These are phyloP conservation scores for Stagonosporopsis rhizophila DNA, from an alignment of 2,329 filamentous ascomycete genomes.

Conservation along the genomic window DNA sequence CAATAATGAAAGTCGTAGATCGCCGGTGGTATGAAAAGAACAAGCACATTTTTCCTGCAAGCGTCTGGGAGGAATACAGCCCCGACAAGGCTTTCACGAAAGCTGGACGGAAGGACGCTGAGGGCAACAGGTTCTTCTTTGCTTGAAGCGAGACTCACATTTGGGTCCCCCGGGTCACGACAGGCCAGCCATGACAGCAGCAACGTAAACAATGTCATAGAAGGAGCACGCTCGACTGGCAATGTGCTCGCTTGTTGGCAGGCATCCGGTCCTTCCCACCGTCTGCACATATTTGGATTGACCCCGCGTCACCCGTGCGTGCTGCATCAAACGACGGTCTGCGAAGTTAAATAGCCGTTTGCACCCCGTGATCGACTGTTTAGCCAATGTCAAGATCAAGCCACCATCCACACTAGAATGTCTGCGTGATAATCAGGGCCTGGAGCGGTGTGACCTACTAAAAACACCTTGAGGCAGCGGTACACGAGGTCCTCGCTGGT, in stretches of 20 bases:
- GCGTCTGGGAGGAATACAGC: conserved; percentile 94
- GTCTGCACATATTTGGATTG: not conserved
- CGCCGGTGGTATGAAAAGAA: conserved; percentile 96
- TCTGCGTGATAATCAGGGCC: conserved; percentile 26
- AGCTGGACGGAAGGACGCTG: conserved; percentile 79
- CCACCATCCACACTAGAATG: conserved; percentile 17
- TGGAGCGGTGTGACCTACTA: conserved; percentile 35
- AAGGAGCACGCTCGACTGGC: not conserved
- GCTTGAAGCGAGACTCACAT: conserved; percentile 28
- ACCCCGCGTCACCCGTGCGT: conserved; percentile 2
- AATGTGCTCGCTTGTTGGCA: not conserved
- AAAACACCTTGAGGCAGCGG: conserved; percentile 4
- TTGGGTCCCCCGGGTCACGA: not conserved
- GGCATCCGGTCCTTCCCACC: not conserved
- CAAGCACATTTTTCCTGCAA: conserved; percentile 97
- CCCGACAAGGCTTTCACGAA: conserved; percentile 83
- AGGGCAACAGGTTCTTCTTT: conserved; percentile 90
- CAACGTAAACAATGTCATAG: not conserved
- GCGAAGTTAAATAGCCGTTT: not conserved
- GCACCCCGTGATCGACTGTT: not conserved
- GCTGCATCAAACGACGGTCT: not conserved
- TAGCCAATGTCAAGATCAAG: conserved; percentile 20
- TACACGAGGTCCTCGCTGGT: not conserved
- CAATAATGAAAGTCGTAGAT: conserved; percentile 91
- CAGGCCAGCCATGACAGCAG: not conserved